Percentiles rank a stretch among this genome's conserved stretches.
Conservation (phyloP, 2,329 filamentous ascomycete species). For the Grosmannia huntii region DNA sequence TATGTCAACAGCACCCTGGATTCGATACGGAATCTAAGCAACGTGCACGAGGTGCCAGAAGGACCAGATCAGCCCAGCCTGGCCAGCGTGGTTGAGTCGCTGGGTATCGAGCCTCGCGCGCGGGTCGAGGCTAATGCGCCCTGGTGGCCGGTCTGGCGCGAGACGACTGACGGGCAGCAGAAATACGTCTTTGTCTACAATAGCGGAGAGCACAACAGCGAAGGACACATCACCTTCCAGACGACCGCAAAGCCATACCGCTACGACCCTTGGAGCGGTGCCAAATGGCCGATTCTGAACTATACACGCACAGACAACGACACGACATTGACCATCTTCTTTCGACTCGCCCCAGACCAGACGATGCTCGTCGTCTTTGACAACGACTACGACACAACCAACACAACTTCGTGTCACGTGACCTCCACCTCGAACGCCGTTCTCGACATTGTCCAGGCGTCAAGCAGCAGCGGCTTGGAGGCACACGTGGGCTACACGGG, state of each 20-base stretch:
- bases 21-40: conserved; percentile 15
- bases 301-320: conserved; percentile 3
- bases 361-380: conserved; percentile 20
- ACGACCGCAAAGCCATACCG: conserved; percentile 1
- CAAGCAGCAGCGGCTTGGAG: background rate
- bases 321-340: conserved; percentile 17
- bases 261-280: conserved; percentile 30
- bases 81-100: conserved; percentile 17
- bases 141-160: conserved; percentile 24
- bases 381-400: background rate
- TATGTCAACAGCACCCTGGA: conserved; percentile 12
- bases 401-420: background rate
- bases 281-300: conserved; percentile 16
- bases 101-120: conserved; percentile 21
- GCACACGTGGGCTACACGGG: background rate
- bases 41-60: conserved; percentile 20
- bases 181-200: conserved; percentile 29
- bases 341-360: conserved; percentile 26
- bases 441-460: background rate
- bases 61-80: conserved; percentile 13
- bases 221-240: background rate
- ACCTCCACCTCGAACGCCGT: background rate
- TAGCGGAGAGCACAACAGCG: background rate
- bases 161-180: conserved; percentile 13
- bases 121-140: conserved; percentile 15